Percentiles rank a stretch among this genome's conserved stretches.
These are phyloP conservation scores for Podila clonocystis DNA, from an alignment of 192 early-diverging fungal species.

Conservation along the genomic window DNA sequence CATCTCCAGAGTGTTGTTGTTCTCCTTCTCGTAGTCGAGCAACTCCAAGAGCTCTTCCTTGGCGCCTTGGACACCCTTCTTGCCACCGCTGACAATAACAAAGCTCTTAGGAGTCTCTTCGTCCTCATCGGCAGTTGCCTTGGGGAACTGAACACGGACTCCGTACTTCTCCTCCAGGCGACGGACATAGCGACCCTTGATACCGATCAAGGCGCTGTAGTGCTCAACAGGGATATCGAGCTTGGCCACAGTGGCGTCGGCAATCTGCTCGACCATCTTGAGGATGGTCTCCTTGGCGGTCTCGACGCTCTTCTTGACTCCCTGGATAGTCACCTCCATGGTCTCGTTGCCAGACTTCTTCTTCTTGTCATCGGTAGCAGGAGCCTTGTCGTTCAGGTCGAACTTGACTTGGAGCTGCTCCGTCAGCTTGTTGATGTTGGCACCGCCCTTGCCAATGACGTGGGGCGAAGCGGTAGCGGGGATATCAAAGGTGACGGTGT, in stretches of 20 bases:
- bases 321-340: conserved; percentile 79
- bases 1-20: conserved; percentile 73
- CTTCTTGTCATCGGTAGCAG: conserved; percentile 51
- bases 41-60: conserved; percentile 86
- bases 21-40: conserved; percentile 84
- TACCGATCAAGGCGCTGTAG: conserved; percentile 78
- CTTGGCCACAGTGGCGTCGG: conserved; percentile 68
- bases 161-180: conserved; percentile 81
- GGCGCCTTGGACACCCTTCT: conserved; percentile 80
- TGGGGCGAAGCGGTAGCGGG: conserved; percentile 73
- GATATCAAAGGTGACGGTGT: conserved; percentile 74
- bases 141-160: conserved; percentile 78
- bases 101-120: conserved; percentile 64
- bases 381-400: conserved; percentile 64
- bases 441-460: conserved; percentile 93
- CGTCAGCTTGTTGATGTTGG: conserved; percentile 81
- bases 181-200: conserved; percentile 74
- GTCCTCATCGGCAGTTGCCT: conserved; percentile 61
- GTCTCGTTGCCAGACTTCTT: conserved; percentile 52
- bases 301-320: conserved; percentile 79
- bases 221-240: conserved; percentile 68
- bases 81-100: conserved; percentile 86
- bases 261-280: conserved; percentile 70
- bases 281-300: conserved; percentile 78
- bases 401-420: conserved; percentile 79